Evolutionary conservation across 345 rosid genomes (phyloP), one percentile per base, ranked within the genome.

Genomic region (Gynandropsis gynandra): DNA sequence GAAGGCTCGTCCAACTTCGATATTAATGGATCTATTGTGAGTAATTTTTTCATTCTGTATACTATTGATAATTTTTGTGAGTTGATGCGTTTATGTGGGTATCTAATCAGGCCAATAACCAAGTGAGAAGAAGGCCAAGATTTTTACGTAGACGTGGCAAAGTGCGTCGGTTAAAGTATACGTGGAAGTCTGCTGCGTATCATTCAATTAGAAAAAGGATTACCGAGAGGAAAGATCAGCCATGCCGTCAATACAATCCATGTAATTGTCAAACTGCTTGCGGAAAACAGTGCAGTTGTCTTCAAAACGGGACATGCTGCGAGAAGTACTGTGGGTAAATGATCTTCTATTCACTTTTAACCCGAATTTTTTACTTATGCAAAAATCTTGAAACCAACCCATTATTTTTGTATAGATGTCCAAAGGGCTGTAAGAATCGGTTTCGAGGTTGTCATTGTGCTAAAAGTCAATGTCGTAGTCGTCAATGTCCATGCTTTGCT

Each of bases 361-460:
- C 18, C 9, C 48, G 33, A 42, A 18, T 55, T n/a, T 21, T 17
- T 11, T 48, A 34, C 27, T 35, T 15, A 16, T 47, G 42, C n/a
- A n/a, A n/a, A n/a, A 40, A 53, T 49, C 11, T 50, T 33, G 54
- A 17, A 21, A 6, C 69, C 58, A 51, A 63, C 61, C 17, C 10
- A 9, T 15, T 59, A 11, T n/a, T 52, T 58, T 60, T 42, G 51
- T 74, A 27, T 64, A 93, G 99, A 59, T 93, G 99, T 67, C 97
- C 90, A 19, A 89, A 89, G 63, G 83, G 76, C 66, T 89, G 95
- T 86, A 89, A 89, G 72, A 86, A 86, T 70, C 83, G 99, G 50
- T 93, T 93, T 68, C 81, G 99, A 79, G 99, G 99, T 58, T 93
- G 99, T 51, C 99, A 93, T 63, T 93, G 99, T 57, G 99, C 99